Conservation (phyloP, 2,329 filamentous ascomycete genomes). For the Zasmidium cellare region DNA sequence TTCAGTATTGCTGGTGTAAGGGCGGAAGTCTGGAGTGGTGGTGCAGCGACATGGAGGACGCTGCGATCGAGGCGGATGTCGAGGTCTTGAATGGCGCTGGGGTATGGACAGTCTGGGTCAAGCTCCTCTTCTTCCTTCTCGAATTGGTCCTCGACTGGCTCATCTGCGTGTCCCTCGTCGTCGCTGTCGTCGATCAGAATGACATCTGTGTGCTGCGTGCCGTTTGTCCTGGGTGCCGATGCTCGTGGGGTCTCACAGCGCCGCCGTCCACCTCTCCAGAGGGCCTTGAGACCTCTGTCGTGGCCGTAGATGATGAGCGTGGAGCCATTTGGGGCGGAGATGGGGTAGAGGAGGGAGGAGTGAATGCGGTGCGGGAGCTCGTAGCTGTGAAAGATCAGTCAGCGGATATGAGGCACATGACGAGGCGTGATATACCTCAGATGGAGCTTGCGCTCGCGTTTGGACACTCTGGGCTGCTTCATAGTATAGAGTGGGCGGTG, state of each 20-base stretch:
- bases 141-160: constrained; percentile 43
- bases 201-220: constrained; percentile 42
- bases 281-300: constrained; percentile 56
- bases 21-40: constrained; percentile 34
- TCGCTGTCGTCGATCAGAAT: constrained; percentile 61
- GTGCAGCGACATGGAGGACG: constrained; percentile 56
- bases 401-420: constrained; percentile 2
- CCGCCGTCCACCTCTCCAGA: constrained; percentile 60
- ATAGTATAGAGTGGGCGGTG: background rate
- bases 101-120: constrained; percentile 57
- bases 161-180: constrained; percentile 38
- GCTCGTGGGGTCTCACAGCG: constrained; percentile 9
- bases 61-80: constrained; percentile 56
- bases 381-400: constrained; percentile 48
- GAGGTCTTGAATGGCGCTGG: constrained; percentile 54
- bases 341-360: constrained; percentile 58
- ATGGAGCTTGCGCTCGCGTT: constrained; percentile 34
- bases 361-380: constrained; percentile 60
- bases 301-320: constrained; percentile 62
- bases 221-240: constrained; percentile 12
- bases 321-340: constrained; percentile 61
- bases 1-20: constrained; percentile 26
- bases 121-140: constrained; percentile 58
- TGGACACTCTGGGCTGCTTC: constrained; percentile 31
- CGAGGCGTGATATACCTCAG: constrained; percentile 27